phyloP scores from a whole-genome alignment of 169 alveolate species.

The Amoebophrya sp. region DNA sequence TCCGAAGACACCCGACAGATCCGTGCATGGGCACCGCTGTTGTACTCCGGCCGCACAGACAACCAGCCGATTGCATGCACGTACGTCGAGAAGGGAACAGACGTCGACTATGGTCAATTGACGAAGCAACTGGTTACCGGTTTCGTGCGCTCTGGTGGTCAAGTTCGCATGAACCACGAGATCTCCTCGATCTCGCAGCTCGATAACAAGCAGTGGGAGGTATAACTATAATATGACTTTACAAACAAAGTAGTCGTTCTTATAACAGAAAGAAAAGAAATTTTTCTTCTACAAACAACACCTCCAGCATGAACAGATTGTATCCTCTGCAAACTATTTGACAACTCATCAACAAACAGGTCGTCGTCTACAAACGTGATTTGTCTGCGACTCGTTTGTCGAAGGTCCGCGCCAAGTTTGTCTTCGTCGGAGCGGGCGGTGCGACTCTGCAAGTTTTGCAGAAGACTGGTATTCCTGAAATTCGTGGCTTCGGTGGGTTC shows the following conservation, averaged over 20 bases:
- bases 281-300: no score
- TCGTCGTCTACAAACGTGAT: conserved; percentile 2
- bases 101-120: conserved; percentile 44
- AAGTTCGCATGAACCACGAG: conserved; percentile 2
- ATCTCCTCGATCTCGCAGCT: not conserved
- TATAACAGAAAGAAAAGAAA: no score
- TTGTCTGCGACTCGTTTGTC: not conserved
- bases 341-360: no score
- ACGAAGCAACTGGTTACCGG: conserved; percentile 34
- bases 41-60: not conserved
- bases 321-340: no score
- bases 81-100: conserved; percentile 42
- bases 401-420: not conserved
- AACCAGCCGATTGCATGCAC: conserved; percentile 38
- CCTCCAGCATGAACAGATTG: no score
- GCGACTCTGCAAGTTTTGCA: conserved; percentile 36
- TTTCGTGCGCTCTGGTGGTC: not conserved
- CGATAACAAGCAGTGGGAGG: not conserved
- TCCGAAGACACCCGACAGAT: not conserved
- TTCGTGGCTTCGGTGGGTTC: conserved; percentile 43
- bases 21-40: not conserved
- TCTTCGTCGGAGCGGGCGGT: conserved; percentile 42
- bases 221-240: no score
- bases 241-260: no score
- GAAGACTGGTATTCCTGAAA: conserved; percentile 40